Conservation (phyloP, 306 rosid species). For the Rosa multiflora region DNA sequence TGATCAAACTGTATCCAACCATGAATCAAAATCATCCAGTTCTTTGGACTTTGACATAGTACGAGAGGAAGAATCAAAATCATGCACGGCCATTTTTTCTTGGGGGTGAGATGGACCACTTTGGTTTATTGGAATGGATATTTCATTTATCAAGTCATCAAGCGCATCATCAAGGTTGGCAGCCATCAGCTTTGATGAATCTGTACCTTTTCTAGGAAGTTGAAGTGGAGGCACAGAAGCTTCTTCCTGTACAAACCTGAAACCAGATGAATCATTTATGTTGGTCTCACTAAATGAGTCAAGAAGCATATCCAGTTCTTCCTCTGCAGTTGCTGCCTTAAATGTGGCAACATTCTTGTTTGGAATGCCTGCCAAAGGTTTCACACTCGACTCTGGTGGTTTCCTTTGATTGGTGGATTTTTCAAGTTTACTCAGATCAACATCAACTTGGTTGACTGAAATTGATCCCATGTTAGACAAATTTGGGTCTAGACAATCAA, state of each 20-base stretch:
- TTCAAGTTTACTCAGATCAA: constrained; percentile 23
- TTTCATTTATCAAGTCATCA: constrained; percentile 66
- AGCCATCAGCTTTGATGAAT: constrained; percentile 28
- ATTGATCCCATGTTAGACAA: constrained; percentile 11
- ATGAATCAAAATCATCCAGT: constrained; percentile 64
- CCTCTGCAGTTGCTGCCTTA: constrained; percentile 56
- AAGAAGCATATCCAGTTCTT: constrained; percentile 72
- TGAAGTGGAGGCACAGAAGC: constrained; percentile 28
- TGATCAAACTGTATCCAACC: constrained; percentile 70
- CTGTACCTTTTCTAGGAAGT: constrained; percentile 32
- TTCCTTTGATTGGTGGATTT: constrained; percentile 30
- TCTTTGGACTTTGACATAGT: constrained; percentile 44
- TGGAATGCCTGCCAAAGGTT: constrained; percentile 22
- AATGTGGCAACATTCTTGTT: constrained; percentile 31
- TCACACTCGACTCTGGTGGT: constrained; percentile 14
- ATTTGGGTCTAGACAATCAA: constrained; percentile 25
- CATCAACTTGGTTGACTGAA: constrained; percentile 23
- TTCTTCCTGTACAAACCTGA: constrained; percentile 24
- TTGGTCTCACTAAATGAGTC: constrained; percentile 50
- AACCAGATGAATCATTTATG: constrained; percentile 28
- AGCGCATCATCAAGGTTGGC: constrained; percentile 61
- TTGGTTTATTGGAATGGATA: constrained; percentile 42
- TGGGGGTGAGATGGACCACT: constrained; percentile 23
- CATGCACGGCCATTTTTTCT: constrained; percentile 29
- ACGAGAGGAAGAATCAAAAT: constrained; percentile 36